These are phyloP conservation scores for Hordeum pubiflorum DNA, from an alignment of 202 grass and related monocot species.

Conservation along the genomic window DNA sequence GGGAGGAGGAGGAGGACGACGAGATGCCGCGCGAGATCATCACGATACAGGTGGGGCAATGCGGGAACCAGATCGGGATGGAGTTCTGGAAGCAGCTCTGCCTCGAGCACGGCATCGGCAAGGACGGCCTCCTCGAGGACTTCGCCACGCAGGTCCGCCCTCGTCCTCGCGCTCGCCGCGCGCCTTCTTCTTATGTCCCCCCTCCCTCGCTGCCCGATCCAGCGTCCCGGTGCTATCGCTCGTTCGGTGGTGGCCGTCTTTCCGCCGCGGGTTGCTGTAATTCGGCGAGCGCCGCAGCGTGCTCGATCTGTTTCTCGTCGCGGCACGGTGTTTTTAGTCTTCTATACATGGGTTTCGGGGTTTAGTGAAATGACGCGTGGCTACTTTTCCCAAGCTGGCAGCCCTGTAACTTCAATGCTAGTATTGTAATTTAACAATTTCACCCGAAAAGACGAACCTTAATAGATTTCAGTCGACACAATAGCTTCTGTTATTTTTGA, in stretches of 20 bases:
- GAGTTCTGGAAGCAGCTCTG: slow-evolving; percentile 99
- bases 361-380: not conserved
- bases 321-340: not conserved
- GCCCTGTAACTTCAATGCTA: not conserved
- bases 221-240: not conserved
- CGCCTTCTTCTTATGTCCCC: not conserved
- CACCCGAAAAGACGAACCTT: not conserved
- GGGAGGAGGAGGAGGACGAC: not conserved
- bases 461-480: not conserved
- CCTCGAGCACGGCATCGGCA: slow-evolving; percentile 97
- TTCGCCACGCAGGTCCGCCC: slow-evolving; percentile 70
- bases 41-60: slow-evolving; percentile 99
- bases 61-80: slow-evolving; percentile 99
- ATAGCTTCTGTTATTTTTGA: not conserved
- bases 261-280: not conserved
- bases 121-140: slow-evolving; percentile 96
- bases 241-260: not conserved
- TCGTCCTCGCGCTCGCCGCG: not conserved
- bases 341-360: not conserved
- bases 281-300: not conserved
- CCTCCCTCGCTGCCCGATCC: not conserved
- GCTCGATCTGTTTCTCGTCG: not conserved
- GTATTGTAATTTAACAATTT: not conserved
- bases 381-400: not conserved
- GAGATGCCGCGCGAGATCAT: slow-evolving; percentile 99